These are phyloP conservation scores for Colletotrichum sp. DNA, from an alignment of 2,329 filamentous ascomycete species.

Conservation along the genomic window DNA sequence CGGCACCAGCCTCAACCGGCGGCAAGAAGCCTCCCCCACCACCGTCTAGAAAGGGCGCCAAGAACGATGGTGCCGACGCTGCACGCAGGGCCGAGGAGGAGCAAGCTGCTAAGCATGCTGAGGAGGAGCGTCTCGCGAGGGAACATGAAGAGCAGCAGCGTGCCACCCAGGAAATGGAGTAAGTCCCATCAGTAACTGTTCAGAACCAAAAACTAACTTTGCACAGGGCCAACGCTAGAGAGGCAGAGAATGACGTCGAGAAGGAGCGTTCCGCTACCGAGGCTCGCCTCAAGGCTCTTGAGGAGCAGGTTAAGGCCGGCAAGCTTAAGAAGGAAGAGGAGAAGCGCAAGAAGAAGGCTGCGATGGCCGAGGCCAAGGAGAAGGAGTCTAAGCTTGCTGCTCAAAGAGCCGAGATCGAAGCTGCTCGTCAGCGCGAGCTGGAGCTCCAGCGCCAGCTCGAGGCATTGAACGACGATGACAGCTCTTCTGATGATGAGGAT, in stretches of 20 bases:
- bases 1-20: conserved; percentile 57
- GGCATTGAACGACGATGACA: conserved; percentile 73
- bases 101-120: conserved; percentile 60
- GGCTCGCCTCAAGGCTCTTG: conserved; percentile 84
- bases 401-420: conserved; percentile 90
- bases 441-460: conserved; percentile 90
- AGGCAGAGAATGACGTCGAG: conserved; percentile 81
- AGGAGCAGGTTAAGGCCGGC: conserved; percentile 91
- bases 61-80: conserved; percentile 62
- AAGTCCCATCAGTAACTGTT: conserved; percentile 49
- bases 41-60: conserved; percentile 74
- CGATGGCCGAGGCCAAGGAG: conserved; percentile 83
- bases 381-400: conserved; percentile 85
- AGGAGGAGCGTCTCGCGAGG: conserved; percentile 69
- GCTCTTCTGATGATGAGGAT: conserved; percentile 81
- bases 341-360: conserved; percentile 90
- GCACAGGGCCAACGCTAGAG: conserved; percentile 71
- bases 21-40: conserved; percentile 78
- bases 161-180: conserved; percentile 82
- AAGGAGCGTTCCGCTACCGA: conserved; percentile 82
- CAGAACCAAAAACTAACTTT: conserved; percentile 31
- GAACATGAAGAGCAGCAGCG: conserved; percentile 79
- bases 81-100: conserved; percentile 65
- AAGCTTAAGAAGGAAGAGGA: conserved; percentile 98
- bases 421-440: conserved; percentile 85